Conservation (phyloP, 768 basidiomycete species). For the Mycena leptocephala region DNA sequence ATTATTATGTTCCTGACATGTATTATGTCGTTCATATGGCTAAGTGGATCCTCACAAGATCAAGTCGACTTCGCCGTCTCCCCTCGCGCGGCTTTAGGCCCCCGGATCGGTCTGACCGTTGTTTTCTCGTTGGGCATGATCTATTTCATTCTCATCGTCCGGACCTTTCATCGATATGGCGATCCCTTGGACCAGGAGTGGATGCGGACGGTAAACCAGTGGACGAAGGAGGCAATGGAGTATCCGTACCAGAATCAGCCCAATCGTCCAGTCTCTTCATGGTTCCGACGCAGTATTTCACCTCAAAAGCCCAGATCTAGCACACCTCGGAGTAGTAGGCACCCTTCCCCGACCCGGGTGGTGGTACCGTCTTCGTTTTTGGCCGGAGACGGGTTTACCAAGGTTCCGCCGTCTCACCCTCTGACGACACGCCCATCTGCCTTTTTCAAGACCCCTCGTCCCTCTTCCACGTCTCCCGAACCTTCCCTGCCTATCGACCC, state of each 20-base stretch:
- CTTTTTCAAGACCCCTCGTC: neutral
- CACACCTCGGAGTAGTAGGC: neutral
- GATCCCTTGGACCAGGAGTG: conserved; percentile 54
- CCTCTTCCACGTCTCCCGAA: too few relatives aligned
- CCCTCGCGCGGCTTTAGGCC: conserved; percentile 49
- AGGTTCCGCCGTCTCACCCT: neutral
- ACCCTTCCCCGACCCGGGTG: neutral
- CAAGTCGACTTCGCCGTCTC: conserved; percentile 37
- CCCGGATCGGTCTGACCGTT: conserved; percentile 62
- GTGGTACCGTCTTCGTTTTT: neutral
- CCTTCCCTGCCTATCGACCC: neutral
- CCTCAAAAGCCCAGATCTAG: too few relatives aligned
- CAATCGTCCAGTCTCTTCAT: neutral
- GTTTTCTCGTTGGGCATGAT: conserved; percentile 67
- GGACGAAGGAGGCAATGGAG: conserved; percentile 29
- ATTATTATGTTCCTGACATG: conserved; percentile 71
- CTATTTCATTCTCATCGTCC: conserved; percentile 67
- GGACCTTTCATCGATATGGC: conserved; percentile 71
- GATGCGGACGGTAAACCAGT: conserved; percentile 45
- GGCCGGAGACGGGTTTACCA: neutral
- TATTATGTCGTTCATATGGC: conserved; percentile 76
- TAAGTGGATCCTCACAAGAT: conserved; percentile 60
- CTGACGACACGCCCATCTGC: conserved; percentile 12
- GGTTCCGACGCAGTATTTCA: neutral
- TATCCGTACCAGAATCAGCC: neutral